Evolutionary conservation across 2,329 filamentous ascomycete genomes (phyloP).

Genomic region (Diaporthe ampelina): DNA sequence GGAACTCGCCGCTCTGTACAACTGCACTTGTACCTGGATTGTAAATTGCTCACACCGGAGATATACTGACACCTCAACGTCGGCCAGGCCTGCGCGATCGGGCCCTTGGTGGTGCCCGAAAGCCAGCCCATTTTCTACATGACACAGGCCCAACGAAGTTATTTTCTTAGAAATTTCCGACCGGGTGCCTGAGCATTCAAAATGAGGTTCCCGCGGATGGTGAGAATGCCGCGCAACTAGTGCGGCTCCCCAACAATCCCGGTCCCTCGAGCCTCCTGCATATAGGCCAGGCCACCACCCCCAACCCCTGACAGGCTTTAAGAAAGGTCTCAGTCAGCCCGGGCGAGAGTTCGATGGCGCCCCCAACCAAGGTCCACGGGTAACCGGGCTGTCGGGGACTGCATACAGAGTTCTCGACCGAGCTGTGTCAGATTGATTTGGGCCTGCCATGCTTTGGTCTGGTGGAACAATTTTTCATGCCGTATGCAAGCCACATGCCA

Average conservation of each 20-base stretch:
- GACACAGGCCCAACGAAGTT: not conserved
- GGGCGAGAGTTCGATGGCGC: not conserved
- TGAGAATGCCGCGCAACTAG: constrained; percentile 3
- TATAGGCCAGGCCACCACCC: not conserved
- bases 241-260: constrained; percentile 27
- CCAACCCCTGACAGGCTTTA: constrained; percentile 4
- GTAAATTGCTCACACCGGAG: not conserved
- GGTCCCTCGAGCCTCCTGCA: constrained; percentile 10
- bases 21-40: not conserved
- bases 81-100: not conserved
- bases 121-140: not conserved
- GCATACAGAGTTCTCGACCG: constrained; percentile 10
- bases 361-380: constrained; percentile 24
- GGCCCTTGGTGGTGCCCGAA: not conserved
- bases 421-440: constrained; percentile 25
- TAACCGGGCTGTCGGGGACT: constrained; percentile 32
- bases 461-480: constrained; percentile 20
- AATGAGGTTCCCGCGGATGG: constrained; percentile 4
- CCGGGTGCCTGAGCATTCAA: not conserved
- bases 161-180: not conserved
- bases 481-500: constrained; percentile 31
- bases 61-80: not conserved
- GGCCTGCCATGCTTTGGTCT: constrained; percentile 10
- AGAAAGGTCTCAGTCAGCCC: not conserved
- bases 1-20: not conserved